Base-by-base conservation (phyloP, 2,329 filamentous ascomycete genomes). In the Trichoderma sp. region DNA sequence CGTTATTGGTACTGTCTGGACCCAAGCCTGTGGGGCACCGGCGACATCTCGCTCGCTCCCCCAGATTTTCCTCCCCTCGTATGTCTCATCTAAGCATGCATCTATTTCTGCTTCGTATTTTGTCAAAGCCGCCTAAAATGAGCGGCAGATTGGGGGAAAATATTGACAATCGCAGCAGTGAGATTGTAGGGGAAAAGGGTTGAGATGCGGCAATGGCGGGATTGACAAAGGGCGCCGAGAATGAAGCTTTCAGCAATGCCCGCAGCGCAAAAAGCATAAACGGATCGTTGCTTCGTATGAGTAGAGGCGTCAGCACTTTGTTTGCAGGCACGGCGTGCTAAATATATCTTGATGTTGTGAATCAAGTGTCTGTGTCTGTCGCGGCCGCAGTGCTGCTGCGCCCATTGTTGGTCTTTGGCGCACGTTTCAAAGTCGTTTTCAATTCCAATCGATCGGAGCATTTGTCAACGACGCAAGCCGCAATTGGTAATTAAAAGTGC, bases 1-100 rank as follows among this genome's bases (percentile, higher is more conserved):
- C 10, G 62, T 5, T 49, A 43, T 43, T 56, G 24, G 61, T 66
- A 47, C 62, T 66, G 62, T 66, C 52, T 66, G 53, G 53, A 37
- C 19, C 53, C 55, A 1, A 2, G 6, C 40, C 16, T 43, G 53
- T 57, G 52, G 62, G 52, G 62, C 47, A n/a, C 11, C 10, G n/a
- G 52, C 53, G n/a, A 31, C 62, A 47, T 56, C 35, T 21, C 35
- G 40, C 27, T 29, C 53, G 27, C 37, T 66, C 62, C 62, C 52
- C 62, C 62, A 27, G 62, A 33, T 57, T 65, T 58, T 66, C 40
- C 37, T 29, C 37, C 27, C 40, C 35, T 66, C 62, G 62, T 66
- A 66, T 66, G 62, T 56, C 62, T 58, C 62, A 57, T 66, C 62
- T 66, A 43, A 66, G 52, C 62, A n/a, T 66, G 52, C 62, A 13